Evolutionary conservation across 2,329 filamentous ascomycete species (phyloP).

Genomic region (Hymenoscyphus fructigenus): DNA sequence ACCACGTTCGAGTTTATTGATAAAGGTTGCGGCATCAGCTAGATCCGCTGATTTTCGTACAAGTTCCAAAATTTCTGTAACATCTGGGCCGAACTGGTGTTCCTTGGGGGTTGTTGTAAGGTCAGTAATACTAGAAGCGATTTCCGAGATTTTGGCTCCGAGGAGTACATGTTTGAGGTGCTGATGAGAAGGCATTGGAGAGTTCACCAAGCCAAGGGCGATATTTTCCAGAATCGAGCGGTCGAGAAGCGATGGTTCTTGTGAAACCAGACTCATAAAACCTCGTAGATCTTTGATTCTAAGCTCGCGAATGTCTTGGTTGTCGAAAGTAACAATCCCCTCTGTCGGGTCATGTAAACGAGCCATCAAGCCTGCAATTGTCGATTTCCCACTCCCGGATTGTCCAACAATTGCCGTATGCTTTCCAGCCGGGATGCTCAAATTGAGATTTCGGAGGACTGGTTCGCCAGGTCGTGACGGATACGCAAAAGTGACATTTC

Average conservation of each 20-base stretch:
- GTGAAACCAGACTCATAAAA: slow-evolving; percentile 53
- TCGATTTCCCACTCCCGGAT: slow-evolving; percentile 58
- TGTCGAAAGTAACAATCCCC: slow-evolving; percentile 23
- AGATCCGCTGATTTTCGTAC: slow-evolving; percentile 46
- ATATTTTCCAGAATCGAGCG: slow-evolving; percentile 42
- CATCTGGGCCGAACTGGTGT: background rate
- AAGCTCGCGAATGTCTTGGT: slow-evolving; percentile 19
- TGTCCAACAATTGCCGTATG: slow-evolving; percentile 56
- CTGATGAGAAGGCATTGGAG: slow-evolving; percentile 49
- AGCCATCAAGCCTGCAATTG: slow-evolving; percentile 53
- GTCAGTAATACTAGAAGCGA: slow-evolving; percentile 46
- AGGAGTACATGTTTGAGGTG: slow-evolving; percentile 41
- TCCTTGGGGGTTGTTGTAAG: slow-evolving; percentile 51
- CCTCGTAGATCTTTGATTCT: slow-evolving; percentile 34
- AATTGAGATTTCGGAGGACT: slow-evolving; percentile 35
- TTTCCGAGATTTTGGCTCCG: background rate
- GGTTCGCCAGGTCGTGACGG: slow-evolving; percentile 32
- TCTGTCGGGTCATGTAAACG: slow-evolving; percentile 56
- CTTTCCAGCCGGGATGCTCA: slow-evolving; percentile 35
- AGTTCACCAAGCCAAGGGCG: slow-evolving; percentile 40
- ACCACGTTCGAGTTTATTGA: slow-evolving; percentile 41
- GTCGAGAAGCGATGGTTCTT: slow-evolving; percentile 54
- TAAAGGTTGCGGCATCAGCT: slow-evolving; percentile 58
- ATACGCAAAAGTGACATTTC: slow-evolving; percentile 36
- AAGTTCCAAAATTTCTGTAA: slow-evolving; percentile 35